Evolutionary conservation across 169 alveolate species (phyloP).

Genomic region (Babesia ovis): DNA sequence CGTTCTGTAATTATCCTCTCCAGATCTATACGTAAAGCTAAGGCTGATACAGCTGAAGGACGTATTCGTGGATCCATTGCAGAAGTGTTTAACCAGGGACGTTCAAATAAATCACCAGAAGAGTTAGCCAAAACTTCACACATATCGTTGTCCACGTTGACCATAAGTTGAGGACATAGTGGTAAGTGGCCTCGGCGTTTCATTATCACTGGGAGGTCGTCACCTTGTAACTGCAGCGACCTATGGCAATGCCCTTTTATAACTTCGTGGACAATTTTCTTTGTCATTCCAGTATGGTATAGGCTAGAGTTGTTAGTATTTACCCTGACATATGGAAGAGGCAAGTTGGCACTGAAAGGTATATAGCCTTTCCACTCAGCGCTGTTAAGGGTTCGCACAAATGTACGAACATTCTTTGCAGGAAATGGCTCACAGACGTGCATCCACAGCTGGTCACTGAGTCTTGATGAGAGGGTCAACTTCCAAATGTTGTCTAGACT

Average conservation of each 20-base stretch:
- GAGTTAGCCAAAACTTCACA: constrained; percentile 68
- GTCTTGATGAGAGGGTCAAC: constrained; percentile 34
- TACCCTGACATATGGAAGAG: constrained; percentile 42
- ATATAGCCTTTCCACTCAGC: constrained; percentile 62
- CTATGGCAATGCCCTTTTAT: constrained; percentile 53
- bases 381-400: constrained; percentile 34
- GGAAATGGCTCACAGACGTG: constrained; percentile 59
- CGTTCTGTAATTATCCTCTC: neutral
- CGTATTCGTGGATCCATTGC: constrained; percentile 33
- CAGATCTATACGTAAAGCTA: constrained; percentile 17
- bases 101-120: constrained; percentile 56
- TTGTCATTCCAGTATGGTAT: constrained; percentile 60
- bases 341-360: constrained; percentile 48
- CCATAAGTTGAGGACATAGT: constrained; percentile 40
- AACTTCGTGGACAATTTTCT: constrained; percentile 45
- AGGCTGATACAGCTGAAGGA: constrained; percentile 43
- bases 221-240: constrained; percentile 61
- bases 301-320: constrained; percentile 37
- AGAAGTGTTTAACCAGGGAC: constrained; percentile 44
- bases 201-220: constrained; percentile 47
- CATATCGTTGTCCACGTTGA: constrained; percentile 45
- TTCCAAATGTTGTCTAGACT: constrained; percentile 42
- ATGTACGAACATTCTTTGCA: constrained; percentile 10
- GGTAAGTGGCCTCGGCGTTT: constrained; percentile 52
- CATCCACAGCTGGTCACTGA: constrained; percentile 52